phyloP scores from a whole-genome alignment of 768 basidiomycete genomes.

The Tricholoma sp. region DNA sequence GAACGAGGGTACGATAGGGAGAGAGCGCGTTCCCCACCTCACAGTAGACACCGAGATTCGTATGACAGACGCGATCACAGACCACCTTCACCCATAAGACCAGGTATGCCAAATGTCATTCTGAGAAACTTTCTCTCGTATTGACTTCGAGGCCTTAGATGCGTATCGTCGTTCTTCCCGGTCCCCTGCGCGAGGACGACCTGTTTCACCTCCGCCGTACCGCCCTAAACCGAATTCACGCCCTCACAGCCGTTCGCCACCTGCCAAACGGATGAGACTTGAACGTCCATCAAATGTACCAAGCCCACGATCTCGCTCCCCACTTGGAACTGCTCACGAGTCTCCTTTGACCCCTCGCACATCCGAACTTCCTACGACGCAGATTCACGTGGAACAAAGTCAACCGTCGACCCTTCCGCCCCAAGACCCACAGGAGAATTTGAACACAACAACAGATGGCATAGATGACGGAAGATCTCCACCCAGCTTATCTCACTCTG shows the following conservation, averaged over 20 bases:
- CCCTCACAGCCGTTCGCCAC: constrained; percentile 18
- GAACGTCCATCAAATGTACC: not conserved
- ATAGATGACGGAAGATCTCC: not conserved
- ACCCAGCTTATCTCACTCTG: not conserved
- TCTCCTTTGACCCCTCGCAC: constrained; percentile 17
- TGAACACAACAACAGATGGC: not conserved
- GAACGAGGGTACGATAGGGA: constrained; percentile 11
- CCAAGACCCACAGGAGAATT: constrained; percentile 3
- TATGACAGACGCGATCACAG: constrained; percentile 17
- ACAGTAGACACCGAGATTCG: constrained; percentile 19
- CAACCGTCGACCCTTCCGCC: constrained; percentile 12
- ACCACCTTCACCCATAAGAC: constrained; percentile 10
- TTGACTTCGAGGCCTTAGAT: not conserved
- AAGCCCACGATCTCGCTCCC: constrained; percentile 10
- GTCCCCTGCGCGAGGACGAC: constrained; percentile 20
- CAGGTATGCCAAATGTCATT: constrained; percentile 9
- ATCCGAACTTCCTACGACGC: constrained; percentile 22
- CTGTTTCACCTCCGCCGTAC: constrained; percentile 15
- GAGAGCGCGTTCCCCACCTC: constrained; percentile 11
- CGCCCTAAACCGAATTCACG: constrained; percentile 17
- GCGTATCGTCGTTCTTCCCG: constrained; percentile 18
- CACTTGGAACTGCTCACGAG: constrained; percentile 1
- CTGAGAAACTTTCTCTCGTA: constrained; percentile 10
- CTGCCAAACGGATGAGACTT: constrained; percentile 4
- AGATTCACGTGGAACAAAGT: constrained; percentile 14